Evolutionary conservation across 805 yeast species (phyloP).

Genomic region (Metschnikowia hibisci): DNA sequence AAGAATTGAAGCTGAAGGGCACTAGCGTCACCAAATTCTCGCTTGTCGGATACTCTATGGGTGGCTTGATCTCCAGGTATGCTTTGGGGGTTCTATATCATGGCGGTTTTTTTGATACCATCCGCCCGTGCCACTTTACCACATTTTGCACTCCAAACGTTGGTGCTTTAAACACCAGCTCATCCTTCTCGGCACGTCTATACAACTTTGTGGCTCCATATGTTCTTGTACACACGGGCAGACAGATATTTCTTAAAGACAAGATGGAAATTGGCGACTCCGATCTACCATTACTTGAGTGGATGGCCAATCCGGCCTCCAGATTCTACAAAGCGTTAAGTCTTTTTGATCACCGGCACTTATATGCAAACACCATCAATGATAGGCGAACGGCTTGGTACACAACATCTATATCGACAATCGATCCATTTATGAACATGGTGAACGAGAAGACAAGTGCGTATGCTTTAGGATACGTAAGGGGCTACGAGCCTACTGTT

Average conservation of each 20-base stretch:
- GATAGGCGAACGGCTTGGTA: constrained; percentile 65
- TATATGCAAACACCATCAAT: constrained; percentile 16
- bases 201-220: constrained; percentile 65
- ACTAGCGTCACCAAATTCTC: constrained; percentile 56
- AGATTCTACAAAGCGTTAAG: constrained; percentile 12
- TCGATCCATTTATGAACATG: constrained; percentile 59
- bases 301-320: constrained; percentile 16
- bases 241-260: constrained; percentile 64
- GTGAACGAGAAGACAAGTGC: constrained; percentile 35
- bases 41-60: constrained; percentile 81
- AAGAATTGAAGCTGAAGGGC: neutral
- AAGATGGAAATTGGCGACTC: constrained; percentile 7
- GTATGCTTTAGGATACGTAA: constrained; percentile 42
- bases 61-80: constrained; percentile 79
- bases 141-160: constrained; percentile 56
- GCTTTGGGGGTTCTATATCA: constrained; percentile 67
- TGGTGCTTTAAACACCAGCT: constrained; percentile 54
- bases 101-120: constrained; percentile 45
- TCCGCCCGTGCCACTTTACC: constrained; percentile 56
- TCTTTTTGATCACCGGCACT: constrained; percentile 7
- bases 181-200: constrained; percentile 34
- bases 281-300: constrained; percentile 11
- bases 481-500: constrained; percentile 54
- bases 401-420: constrained; percentile 65
- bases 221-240: constrained; percentile 67